These are phyloP conservation scores for Mucor velutinosus DNA, from an alignment of 371 early-diverging fungal species.

Conservation along the genomic window DNA sequence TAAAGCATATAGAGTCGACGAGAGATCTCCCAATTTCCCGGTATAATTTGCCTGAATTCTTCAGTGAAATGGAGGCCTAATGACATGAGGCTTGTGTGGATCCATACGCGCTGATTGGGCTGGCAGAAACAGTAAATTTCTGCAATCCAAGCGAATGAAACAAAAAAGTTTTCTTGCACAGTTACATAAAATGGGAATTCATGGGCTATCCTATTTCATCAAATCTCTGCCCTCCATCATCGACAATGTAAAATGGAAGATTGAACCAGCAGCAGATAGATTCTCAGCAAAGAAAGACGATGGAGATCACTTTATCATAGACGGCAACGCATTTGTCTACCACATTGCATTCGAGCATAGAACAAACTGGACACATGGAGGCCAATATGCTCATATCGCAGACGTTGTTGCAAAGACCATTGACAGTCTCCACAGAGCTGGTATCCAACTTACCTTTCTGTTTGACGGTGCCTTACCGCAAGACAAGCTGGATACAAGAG, in stretches of 20 bases:
- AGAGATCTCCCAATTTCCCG: too few relatives aligned
- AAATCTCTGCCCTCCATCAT: slow-evolving; percentile 27
- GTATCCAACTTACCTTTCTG: slow-evolving; percentile 45
- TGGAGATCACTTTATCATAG: slow-evolving; percentile 47
- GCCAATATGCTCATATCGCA: slow-evolving; percentile 21
- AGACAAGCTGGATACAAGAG: slow-evolving; percentile 54
- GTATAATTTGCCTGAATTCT: neutral
- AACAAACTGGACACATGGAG: slow-evolving; percentile 60
- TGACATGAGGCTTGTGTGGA: too few relatives aligned
- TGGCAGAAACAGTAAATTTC: too few relatives aligned
- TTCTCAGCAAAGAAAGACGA: neutral
- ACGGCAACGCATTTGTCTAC: slow-evolving; percentile 65
- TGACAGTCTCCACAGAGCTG: slow-evolving; percentile 30
- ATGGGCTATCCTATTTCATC: slow-evolving; percentile 40
- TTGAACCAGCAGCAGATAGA: neutral
- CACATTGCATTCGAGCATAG: slow-evolving; percentile 48
- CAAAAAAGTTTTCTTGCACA: neutral
- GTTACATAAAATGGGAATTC: slow-evolving; percentile 35
- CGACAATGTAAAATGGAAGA: slow-evolving; percentile 4
- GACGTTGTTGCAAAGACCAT: neutral
- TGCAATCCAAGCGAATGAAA: neutral
- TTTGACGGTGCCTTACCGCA: slow-evolving; percentile 62
- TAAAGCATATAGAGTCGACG: neutral
- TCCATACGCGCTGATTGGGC: too few relatives aligned
- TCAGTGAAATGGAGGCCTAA: too few relatives aligned